Evolutionary conservation across 176 grass and related monocot genomes (phyloP), one percentile per base, ranked within the genome.

Genomic region (Poa pratensis): DNA sequence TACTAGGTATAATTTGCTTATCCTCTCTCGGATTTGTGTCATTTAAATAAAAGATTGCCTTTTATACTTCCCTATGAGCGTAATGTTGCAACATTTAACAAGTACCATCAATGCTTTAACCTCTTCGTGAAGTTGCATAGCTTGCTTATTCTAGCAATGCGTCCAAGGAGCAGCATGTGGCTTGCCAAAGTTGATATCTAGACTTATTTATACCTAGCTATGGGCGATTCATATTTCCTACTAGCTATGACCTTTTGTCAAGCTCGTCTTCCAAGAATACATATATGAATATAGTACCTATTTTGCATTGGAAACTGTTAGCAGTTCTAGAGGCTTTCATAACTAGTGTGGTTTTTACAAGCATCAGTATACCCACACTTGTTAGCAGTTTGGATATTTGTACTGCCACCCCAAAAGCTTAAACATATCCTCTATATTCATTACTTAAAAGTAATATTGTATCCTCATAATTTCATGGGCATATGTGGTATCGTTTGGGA

Each of bases 1-100:
- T 78, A 73, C 32, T 65, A 10, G 73, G 88, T 86, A 90, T 15
- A 45, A 54, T 73, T 19, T 55, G 9, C 63, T 63, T 83, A 49
- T 65, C 35, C 79, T 73, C 24, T 53, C 48, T 84, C 5, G 52
- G 39, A 18, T 84, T 43, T 84, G 53, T 18, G 42, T 22, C 37
- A 12, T 51, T 88, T 59, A 59, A 32, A 9, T 22, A 14, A 68
- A 68, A 23, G 24, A 69, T 83, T 72, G 8, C 48, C 48, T 63
- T 60, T 73, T 16, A 42, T 48, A 43, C 46, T 55, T 82, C 24
- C 17, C 20, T 48, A 11, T 82, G 9, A 50, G 2, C 69, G 60
- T 37, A 42, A 78, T 37, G 43, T 70, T 78, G 80, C 51, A 78
- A 70, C 69, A 35, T 54, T 68, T 77, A 28, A 26, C 34, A 76